Evolutionary conservation across 306 rosid genomes (phyloP), one percentile per base, ranked within the genome.

Genomic region (Lathyrus aphaca): DNA sequence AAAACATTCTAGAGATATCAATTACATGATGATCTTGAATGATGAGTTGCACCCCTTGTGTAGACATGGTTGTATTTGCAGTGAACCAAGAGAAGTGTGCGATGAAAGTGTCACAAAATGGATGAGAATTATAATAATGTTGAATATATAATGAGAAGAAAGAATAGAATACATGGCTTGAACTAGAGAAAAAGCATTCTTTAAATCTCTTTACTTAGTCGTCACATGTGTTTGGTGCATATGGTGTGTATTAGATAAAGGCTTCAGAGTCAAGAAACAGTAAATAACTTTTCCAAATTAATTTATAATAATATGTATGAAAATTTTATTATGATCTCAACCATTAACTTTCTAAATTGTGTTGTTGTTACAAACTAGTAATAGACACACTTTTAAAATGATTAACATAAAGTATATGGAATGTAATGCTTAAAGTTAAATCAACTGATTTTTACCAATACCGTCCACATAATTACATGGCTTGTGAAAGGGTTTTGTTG

Each of bases 181-280:
- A 79, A 75, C 72, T 40, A 73, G 39, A 74, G 72, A 74, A 63
- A 68, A 79, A 86, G 82, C 81, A 68, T 74, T 77, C 66, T 80
- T 78, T 8, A 61, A 62, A 80, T 87, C 84, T 78, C 89, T 85
- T 92, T 72, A 78, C 97, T 83, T 92, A 58, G 92, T 87, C 95
- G 95, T 75, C 92, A 87, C 82, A 75, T 72, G 66, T 74, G 76
- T 79, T 84, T 66, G 86, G 79, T 82, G 72, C 16, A 38, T 66
- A 44, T 19, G 40, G 1, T 21, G 66, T 55, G 25, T 68, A 42
- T 74, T 74, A 29, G 70, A 77, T 37, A 53, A 64, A 62, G 53
- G 58, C 89, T 80, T 87, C 68, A 66, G 83, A 83, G 49, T 78
- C 81, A 73, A 75, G 81, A 53, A 56, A 49, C 65, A 14, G 71